A percentile compares a stretch with the other conserved stretches of the same genome.
phyloP scores from a whole-genome alignment of 805 yeast genomes.

The Ogataea wickerhamii region DNA sequence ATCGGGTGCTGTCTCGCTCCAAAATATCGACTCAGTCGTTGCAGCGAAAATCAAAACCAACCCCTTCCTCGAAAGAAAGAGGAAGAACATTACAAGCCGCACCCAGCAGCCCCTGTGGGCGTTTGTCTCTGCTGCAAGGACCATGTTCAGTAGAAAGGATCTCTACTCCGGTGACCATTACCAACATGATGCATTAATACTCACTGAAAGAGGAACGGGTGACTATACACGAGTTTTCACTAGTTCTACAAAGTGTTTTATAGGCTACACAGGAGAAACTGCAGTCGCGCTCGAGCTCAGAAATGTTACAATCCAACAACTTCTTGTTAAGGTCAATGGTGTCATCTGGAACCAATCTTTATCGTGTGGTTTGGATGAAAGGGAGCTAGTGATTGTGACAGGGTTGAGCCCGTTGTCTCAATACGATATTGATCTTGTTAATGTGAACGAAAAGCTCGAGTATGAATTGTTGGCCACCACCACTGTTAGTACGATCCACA shows the following conservation, averaged over 20 bases:
- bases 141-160: conserved; percentile 45
- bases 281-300: conserved; percentile 49
- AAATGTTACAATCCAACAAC: conserved; percentile 40
- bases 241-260: conserved; percentile 34
- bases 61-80: conserved; percentile 26
- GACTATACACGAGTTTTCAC: conserved; percentile 24
- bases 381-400: conserved; percentile 53
- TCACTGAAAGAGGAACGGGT: conserved; percentile 33
- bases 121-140: conserved; percentile 46
- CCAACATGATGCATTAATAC: conserved; percentile 36
- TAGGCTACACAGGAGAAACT: conserved; percentile 50
- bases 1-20: conserved; percentile 1
- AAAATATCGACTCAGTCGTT: conserved; percentile 1
- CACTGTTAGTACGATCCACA: conserved; percentile 35
- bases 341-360: conserved; percentile 66
- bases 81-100: conserved; percentile 17
- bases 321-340: conserved; percentile 56
- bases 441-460: conserved; percentile 30
- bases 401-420: conserved; percentile 64
- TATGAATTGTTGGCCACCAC: conserved; percentile 29
- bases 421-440: conserved; percentile 52
- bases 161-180: conserved; percentile 40
- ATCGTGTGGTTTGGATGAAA: conserved; percentile 43
- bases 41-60: conserved; percentile 16
- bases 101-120: conserved; percentile 52